Base-by-base conservation (phyloP, 257 asterid species). In the Cruciata laevipes region DNA sequence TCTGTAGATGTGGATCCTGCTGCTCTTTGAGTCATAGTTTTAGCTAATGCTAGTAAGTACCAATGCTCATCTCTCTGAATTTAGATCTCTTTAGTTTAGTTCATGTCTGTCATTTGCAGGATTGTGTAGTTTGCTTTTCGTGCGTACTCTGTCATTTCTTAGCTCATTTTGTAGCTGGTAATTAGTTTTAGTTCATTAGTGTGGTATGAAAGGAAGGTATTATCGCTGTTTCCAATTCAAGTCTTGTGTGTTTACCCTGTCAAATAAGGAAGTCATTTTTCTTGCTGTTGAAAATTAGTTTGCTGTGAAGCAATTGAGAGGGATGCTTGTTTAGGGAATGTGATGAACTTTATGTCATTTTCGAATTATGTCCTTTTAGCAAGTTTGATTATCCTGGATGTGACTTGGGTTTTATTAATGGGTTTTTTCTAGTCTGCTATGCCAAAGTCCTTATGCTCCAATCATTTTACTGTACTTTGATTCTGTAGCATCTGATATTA, bases 1-100 rank as follows among this genome's bases (percentile, higher is more conserved):
- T 74, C 65, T 23, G 3, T 57, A 59, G 38, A 59, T 59, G 68
- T 79, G 33, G 74, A 69, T 60, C 67, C 75, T 52, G 75, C 73
- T 63, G n/a, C 30, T 7, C 1, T 16, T 13, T 53, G 44, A 63
- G 71, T 67, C 40, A 33, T 24, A 25, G 60, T 52, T 42, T 52
- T 30, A 57, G 17, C 18, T 57, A 25, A 25, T 57, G 3, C 21
- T 59, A 30, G 63, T 25, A 59, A 58, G 27, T 59, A 40, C 21
- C 33, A 59, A 4, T 47, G 55, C 55, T 47, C 51, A 17, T 44
- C 13, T 61, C 68, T 62, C 21, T 20, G n/a, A 20, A 18, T 58
- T 72, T 67, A 71, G 23, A 17, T 10, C 13, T 8, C 25, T 33
- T 33, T 32, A 1, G 23, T 71, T 63, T 14, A 5, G 24, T 13